Conservation (phyloP, 805 yeast genomes). For the Cyberlindnera sargentensis region DNA sequence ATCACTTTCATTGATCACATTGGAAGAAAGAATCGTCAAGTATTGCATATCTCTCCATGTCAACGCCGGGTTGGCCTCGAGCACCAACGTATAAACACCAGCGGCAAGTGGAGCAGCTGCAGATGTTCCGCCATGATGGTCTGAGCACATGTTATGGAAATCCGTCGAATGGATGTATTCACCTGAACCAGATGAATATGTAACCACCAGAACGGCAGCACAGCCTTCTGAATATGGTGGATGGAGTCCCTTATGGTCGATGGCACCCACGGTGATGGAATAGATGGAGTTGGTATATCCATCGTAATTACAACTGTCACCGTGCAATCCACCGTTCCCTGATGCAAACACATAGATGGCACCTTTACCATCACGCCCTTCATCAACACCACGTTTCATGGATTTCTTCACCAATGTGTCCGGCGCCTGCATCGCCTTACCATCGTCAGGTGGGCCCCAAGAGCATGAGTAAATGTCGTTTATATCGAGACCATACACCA, state of each 20-base stretch:
- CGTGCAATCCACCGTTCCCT: conserved; percentile 82
- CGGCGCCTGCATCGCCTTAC: conserved; percentile 80
- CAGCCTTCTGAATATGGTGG: conserved; percentile 91
- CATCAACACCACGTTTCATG: conserved; percentile 71
- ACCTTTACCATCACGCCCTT: conserved; percentile 79
- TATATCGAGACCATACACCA: conserved; percentile 69
- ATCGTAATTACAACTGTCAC: conserved; percentile 92
- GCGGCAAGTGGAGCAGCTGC: conserved; percentile 99
- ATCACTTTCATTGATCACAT: conserved; percentile 58
- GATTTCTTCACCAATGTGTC: conserved; percentile 73
- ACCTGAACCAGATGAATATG: conserved; percentile 87
- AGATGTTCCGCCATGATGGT: conserved; percentile 89
- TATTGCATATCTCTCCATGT: conserved; percentile 97
- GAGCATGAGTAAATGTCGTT: conserved; percentile 96
- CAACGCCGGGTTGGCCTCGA: conserved; percentile 76
- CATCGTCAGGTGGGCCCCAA: conserved; percentile 98
- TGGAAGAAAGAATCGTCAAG: conserved; percentile 63
- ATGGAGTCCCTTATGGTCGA: conserved; percentile 79
- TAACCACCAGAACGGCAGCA: conserved; percentile 89
- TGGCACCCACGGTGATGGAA: conserved; percentile 91
- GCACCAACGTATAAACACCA: conserved; percentile 80
- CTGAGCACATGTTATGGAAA: conserved; percentile 60
- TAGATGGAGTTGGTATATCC: conserved; percentile 95
- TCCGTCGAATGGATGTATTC: conserved; percentile 89
- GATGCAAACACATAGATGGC: conserved; percentile 91